Evolutionary conservation across 179 eudicot species (phyloP).

Genomic region (Corrigiola litoralis): DNA sequence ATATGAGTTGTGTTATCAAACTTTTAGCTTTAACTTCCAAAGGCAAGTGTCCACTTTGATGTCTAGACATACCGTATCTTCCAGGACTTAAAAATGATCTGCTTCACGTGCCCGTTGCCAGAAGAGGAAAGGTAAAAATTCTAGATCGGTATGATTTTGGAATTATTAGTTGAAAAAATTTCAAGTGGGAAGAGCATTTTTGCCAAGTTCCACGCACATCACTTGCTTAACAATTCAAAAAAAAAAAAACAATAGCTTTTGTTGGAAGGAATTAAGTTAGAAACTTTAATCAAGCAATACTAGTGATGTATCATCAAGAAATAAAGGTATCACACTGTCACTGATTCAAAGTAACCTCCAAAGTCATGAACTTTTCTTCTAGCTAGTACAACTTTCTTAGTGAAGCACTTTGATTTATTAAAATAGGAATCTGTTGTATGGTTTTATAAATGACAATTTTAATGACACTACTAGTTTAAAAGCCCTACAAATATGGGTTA

Average conservation of each 20-base stretch:
- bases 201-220: not conserved
- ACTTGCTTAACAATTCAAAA: not conserved
- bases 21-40: not conserved
- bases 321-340: no score
- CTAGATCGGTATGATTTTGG: slow-evolving; percentile 15
- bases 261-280: not conserved
- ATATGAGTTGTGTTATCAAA: not conserved
- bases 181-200: slow-evolving; percentile 14
- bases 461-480: no score
- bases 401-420: no score
- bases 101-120: slow-evolving; percentile 8
- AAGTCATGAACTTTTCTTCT: no score
- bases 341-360: no score
- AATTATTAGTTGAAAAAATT: slow-evolving; percentile 5
- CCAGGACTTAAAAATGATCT: not conserved
- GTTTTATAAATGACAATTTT: no score
- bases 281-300: not conserved
- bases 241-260: slow-evolving; percentile 1
- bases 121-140: slow-evolving; percentile 5
- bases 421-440: no score
- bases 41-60: not conserved
- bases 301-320: no score
- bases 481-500: no score
- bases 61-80: slow-evolving; percentile 18
- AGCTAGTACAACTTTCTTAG: no score